Base-by-base conservation (phyloP, 495 filamentous ascomycete genomes). In the Tuber borchii region DNA sequence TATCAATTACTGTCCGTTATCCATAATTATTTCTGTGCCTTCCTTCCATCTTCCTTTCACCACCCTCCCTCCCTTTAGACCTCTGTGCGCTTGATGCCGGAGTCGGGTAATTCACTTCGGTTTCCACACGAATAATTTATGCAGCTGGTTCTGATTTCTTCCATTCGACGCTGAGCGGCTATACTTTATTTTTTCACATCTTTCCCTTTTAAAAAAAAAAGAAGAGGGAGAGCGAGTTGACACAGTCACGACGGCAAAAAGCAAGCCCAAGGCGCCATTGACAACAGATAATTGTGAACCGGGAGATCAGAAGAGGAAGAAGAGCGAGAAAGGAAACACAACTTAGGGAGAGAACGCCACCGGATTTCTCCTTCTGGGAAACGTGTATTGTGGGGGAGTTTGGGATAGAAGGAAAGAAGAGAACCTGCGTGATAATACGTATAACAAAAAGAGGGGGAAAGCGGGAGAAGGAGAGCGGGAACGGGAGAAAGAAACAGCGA, bases 111-210 rank as follows among this genome's bases (percentile, higher is more conserved):
- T 17, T 65, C 56, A 34, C 56, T 14, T 65, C 56, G 56, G 56
- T 34, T 65, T 34, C 26, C 4, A 65, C 31, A 65, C 26, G 12
- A 61, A 61, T 65, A 65, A 34, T 65, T 65, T 65, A 31, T 65
- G 56, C 56, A 65, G 56, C 56, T 65, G 56, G 56, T 65, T 65
- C 56, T 65, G 56, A 34, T 65, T 34, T 26, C 17, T 65, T 65
- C 56, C 71, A 71, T 79, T 68, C 78, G 71, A 43, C 77, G 70
- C 75, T 73, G 76, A 61, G 75, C 61, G 70, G 44, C 42, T 70
- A 22, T 51, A 65, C 56, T 71, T 75, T 69, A 40, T 44, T 45
- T 45, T 74, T 75, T n/a, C 20, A 6, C 19, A n/a, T 56, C 72
- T 69, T 43, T 76, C 51, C 6, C 37, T 46, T 9, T 44, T 44